Evolutionary conservation across 1,284 basidiomycete genomes (phyloP), one percentile per base, ranked within the genome.

Genomic region (Papiliotrema flavescens): DNA sequence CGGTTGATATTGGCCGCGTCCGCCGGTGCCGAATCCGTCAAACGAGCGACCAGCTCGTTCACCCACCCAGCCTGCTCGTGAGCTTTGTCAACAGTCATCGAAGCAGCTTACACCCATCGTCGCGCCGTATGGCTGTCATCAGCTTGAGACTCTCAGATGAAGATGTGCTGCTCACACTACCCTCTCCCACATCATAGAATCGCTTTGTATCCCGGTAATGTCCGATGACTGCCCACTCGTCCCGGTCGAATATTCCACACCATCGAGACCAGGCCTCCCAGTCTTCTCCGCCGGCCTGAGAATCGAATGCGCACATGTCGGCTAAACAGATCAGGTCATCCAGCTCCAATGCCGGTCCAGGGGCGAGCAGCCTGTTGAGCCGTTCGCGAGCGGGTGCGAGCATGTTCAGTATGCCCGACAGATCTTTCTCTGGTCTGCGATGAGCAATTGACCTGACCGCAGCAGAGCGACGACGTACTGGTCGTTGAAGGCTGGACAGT

Each of bases 1-100:
- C 75, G 73, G 73, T 92, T 92, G 4, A 86, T 88, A 63, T 87
- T 86, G 0, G 89, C 91, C 51, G 79, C 66, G 73, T 91, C 89
- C 26, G 68, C 69, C 6, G 88, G 84, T 0, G 82, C 80, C 15
- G 74, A 70, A 14, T 80, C 79, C 0, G 84, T 87, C 28, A 92
- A 79, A n/a, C 90, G 83, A 0, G 89, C 87, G 19, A 92, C 76
- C 36, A 93, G 83, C 72, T 92, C 90, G 70, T 90, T 90, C 63
- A 89, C 77, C 68, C 86, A 92, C 3, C 89, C 89, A 6, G 90
- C 86, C 59, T 66, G 47, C 34, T 1, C 2, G 14, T 52, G 36
- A 54, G 45, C 46, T 11, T 8, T 32, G 28, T 5, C 26, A 32
- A 19, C n/a, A 39, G 13, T 39, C 17, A 52, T 20, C 43, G 45